Base-by-base conservation (phyloP, 176 grass and related monocot genomes). In the Triticum timopheevii region DNA sequence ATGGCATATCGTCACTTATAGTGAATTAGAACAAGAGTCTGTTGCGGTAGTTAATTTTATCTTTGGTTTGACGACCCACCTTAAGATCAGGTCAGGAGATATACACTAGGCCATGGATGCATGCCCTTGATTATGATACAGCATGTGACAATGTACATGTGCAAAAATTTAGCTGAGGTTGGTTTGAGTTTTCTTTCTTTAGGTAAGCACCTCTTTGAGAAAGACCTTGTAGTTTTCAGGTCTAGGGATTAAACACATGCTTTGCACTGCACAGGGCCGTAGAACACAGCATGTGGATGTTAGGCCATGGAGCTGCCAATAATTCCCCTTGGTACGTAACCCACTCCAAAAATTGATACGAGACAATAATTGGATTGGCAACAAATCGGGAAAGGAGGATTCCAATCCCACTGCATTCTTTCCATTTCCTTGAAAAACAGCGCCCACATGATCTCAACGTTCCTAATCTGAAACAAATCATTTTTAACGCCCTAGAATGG, bases 161-260 rank as follows among this genome's bases (percentile, higher is more conserved):
- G 44, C 11, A 13, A 47, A 47, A 47, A 47, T 4, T 47, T 13
- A 13, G 44, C 44, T 13, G 44, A 47, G 44, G 44, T 47, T 13
- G 44, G 44, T 47, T 47, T 47, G 44, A 47, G 10, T 47, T 47
- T 47, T 47, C 44, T 47, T 11, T 47, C 44, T 13, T 47, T 47
- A 47, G 44, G 3, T 47, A 47, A 47, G 44, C 44, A 47, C 25
- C 27, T 23, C 17, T 28, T 7, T 3, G 58, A 42, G 63, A 35
- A 64, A 69, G 76, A 85, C 39, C 13, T n/a, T 61, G 4, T n/a
- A 62, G 65, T 42, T 5, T 64, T 89, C 82, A 73, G 8, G 65
- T 80, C 76, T 7, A 30, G 12, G 82, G 75, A 74, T 89, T 89
- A 64, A n/a, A 62, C 87, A 85, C 82, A 85, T 85, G 87, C 56